Base-by-base conservation (phyloP, 192 early-diverging fungal genomes). In the Kickxella alabastrina region DNA sequence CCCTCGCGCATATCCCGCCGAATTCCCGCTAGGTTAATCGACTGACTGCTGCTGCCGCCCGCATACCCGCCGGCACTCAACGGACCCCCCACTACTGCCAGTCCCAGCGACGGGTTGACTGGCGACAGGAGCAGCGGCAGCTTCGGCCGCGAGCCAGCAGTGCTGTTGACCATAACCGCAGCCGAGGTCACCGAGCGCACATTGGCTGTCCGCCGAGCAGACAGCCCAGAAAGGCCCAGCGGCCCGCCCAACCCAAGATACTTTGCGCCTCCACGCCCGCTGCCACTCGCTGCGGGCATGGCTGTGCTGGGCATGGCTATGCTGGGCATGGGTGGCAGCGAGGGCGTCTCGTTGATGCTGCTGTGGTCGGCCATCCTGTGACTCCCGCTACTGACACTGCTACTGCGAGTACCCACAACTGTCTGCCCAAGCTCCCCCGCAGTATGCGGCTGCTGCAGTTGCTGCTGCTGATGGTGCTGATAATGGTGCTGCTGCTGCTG, bases 101-200 rank as follows among this genome's bases (percentile, higher is more conserved):
- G 27, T 28, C 7, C 32, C 28, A 10, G 36, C 7, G 6, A 51
- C 3, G 3, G 22, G 40, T 9, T 59, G n/a, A 75, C 31, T 10
- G 72, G 72, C 57, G 72, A 75, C 32, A 75, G 56, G 2, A 75
- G 45, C 49, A 75, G 53, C 19, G 72, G 71, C 71, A 68, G 31
- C 6, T 25, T 2, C 8, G 34, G 8, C 0, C 32, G 21, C 3
- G 32, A 24, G 21, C 18, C 47, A 25, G 14, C 18, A 12, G 21
- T 9, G 34, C 24, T 36, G 56, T 54, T 57, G 43, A 57, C 57
- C 27, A 68, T 40, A 15, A n/a, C n/a, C n/a, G n/a, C n/a, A n/a
- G n/a, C n/a, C n/a, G n/a, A n/a, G n/a, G 65, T 75, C 10, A 48
- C 65, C 14, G 65, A 59, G 22, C 72, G 65, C 56, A 64, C 14